Conservation (phyloP, 441 rosid species). For the Jatropha podagrica region DNA sequence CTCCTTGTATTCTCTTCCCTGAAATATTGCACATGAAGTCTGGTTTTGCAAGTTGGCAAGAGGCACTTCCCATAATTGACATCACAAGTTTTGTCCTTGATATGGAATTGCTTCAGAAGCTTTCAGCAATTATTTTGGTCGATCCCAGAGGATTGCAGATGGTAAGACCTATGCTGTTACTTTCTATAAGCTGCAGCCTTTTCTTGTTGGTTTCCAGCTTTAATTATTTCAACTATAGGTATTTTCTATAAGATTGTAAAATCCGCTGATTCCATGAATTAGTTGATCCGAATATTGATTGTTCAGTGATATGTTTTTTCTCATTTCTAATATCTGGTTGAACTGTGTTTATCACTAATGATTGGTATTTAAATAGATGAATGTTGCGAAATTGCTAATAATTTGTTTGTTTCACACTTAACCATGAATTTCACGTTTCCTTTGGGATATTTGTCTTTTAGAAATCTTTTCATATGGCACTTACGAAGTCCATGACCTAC, state of each 20-base stretch:
- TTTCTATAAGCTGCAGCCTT: background rate
- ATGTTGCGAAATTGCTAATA: background rate
- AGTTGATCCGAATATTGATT: background rate
- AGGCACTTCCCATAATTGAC: conserved; percentile 53
- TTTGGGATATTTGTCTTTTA: background rate
- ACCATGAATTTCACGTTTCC: background rate
- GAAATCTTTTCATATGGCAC: background rate
- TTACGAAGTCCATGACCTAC: background rate
- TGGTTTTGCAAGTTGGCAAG: conserved; percentile 60
- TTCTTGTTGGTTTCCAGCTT: conserved; percentile 8
- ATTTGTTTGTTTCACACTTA: background rate
- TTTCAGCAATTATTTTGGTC: conserved; percentile 40
- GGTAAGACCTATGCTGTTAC: conserved; percentile 38
- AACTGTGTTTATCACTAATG: background rate
- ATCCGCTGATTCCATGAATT: background rate
- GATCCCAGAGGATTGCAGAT: conserved; percentile 37
- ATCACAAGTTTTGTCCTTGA: conserved; percentile 71
- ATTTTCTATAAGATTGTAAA: background rate
- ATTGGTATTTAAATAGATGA: background rate
- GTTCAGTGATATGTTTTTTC: background rate
- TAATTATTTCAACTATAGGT: background rate
- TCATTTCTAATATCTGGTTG: background rate
- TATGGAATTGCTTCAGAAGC: conserved; percentile 64
- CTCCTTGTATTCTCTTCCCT: conserved; percentile 60
- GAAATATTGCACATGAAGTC: conserved; percentile 52